These are phyloP conservation scores for Boletellus deceptivus DNA, from an alignment of 1,284 basidiomycete genomes.

Conservation along the genomic window DNA sequence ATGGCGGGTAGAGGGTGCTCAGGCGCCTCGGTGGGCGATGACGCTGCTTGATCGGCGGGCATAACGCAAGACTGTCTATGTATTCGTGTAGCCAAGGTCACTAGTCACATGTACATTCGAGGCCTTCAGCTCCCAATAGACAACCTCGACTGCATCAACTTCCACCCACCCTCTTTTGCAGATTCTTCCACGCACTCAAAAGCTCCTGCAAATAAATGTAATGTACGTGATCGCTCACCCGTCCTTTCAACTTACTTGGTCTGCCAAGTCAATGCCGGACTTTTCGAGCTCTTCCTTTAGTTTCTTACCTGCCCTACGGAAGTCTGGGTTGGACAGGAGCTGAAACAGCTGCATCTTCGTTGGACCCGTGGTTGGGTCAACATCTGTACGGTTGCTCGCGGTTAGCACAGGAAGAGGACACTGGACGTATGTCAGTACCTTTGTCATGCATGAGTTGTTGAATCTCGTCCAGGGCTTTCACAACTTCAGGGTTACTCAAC, in stretches of 20 bases:
- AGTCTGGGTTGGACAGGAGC: constrained; percentile 51
- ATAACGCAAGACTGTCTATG: constrained; percentile 6
- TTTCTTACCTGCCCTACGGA: constrained; percentile 46
- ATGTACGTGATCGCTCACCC: background rate
- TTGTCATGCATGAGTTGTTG: constrained; percentile 49
- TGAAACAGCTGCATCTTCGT: constrained; percentile 53
- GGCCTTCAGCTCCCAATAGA: background rate
- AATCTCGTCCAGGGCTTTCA: constrained; percentile 44
- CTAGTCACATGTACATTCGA: background rate
- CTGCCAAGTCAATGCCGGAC: constrained; percentile 54
- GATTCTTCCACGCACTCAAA: constrained; percentile 35
- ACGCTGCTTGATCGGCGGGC: constrained; percentile 11
- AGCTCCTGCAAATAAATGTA: constrained; percentile 26
- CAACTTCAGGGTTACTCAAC: constrained; percentile 46
- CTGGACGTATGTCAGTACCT: constrained; percentile 36
- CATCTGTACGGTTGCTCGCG: constrained; percentile 33
- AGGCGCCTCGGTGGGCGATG: constrained; percentile 35
- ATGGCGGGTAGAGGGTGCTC: constrained; percentile 54
- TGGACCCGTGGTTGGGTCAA: constrained; percentile 47
- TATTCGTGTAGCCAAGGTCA: background rate
- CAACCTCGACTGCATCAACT: constrained; percentile 4
- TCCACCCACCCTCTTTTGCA: constrained; percentile 31
- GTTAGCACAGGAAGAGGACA: constrained; percentile 2
- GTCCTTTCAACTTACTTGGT: constrained; percentile 35
- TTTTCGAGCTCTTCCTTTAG: constrained; percentile 54